A percentile compares a stretch with the other conserved stretches of the same genome.
Conservation (phyloP, 768 basidiomycete species). For the Pleurotus salmoneostramineus region DNA sequence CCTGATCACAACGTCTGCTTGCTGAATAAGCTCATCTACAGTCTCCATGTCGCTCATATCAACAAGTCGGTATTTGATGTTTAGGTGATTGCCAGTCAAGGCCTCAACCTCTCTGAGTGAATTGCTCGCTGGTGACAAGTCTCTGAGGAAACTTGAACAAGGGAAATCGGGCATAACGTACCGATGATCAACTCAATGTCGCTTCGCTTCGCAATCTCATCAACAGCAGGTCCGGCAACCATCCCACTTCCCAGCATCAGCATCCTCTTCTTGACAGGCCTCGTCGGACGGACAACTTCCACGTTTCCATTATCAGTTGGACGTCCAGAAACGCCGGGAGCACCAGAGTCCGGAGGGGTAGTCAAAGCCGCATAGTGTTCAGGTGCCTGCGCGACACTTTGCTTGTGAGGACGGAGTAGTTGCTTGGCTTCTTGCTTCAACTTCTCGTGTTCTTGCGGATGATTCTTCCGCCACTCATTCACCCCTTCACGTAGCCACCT, state of each 20-base stretch:
- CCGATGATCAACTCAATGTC: slow-evolving; percentile 77
- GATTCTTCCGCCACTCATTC: slow-evolving; percentile 31
- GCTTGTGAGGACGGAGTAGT: not conserved
- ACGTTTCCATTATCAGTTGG: not conserved
- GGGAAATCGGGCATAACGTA: slow-evolving; percentile 31
- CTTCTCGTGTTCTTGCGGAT: slow-evolving; percentile 3
- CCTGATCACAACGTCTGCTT: slow-evolving; percentile 85
- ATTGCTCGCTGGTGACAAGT: slow-evolving; percentile 61
- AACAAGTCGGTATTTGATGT: slow-evolving; percentile 53
- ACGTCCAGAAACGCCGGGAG: too few relatives aligned
- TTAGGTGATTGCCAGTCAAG: slow-evolving; percentile 39
- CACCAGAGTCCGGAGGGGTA: too few relatives aligned
- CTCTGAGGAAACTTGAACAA: slow-evolving; percentile 10
- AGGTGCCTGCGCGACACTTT: not conserved
- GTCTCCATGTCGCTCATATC: slow-evolving; percentile 50
- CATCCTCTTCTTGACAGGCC: slow-evolving; percentile 56
- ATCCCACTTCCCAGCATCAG: slow-evolving; percentile 92
- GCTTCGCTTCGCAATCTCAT: slow-evolving; percentile 56
- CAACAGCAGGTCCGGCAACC: slow-evolving; percentile 87
- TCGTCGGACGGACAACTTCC: not conserved
- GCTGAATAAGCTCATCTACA: slow-evolving; percentile 49
- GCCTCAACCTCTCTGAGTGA: slow-evolving; percentile 50
- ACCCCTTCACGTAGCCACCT: slow-evolving; percentile 57
- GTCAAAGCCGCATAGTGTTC: too few relatives aligned
- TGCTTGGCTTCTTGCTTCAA: not conserved